phyloP scores from a whole-genome alignment of 495 filamentous ascomycete species.

The Neurospora sublineolata region DNA sequence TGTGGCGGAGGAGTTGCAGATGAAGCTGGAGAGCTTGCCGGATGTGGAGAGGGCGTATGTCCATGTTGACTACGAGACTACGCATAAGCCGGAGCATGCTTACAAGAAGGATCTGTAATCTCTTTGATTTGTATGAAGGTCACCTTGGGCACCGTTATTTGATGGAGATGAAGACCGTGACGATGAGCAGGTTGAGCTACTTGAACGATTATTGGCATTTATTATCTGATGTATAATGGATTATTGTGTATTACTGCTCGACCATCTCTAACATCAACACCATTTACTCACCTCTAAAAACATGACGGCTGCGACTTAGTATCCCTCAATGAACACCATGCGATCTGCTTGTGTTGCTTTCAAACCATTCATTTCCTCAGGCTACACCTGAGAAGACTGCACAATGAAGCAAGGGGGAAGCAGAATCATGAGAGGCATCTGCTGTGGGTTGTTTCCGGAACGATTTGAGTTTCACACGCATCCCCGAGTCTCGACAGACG shows the following conservation, averaged over 20 bases:
- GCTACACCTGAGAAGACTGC: background rate
- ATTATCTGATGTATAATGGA: background rate
- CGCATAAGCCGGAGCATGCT: slow-evolving; percentile 75
- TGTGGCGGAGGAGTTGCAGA: slow-evolving; percentile 86
- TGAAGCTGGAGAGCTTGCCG: slow-evolving; percentile 84
- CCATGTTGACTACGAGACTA: slow-evolving; percentile 91
- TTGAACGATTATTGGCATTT: background rate
- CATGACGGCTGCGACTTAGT: too few relatives aligned
- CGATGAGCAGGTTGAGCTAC: background rate
- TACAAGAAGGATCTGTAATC: slow-evolving; percentile 42
- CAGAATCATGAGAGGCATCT: background rate
- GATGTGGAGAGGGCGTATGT: slow-evolving; percentile 93
- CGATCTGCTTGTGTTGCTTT: background rate
- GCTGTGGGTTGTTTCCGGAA: background rate
- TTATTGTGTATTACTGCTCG: background rate
- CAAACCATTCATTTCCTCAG: background rate
- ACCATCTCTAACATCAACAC: background rate
- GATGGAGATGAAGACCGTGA: background rate
- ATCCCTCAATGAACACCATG: background rate
- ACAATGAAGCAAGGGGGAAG: background rate
- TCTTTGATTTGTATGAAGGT: background rate
- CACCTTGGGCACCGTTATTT: background rate
- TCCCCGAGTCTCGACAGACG: background rate
- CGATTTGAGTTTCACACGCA: background rate
- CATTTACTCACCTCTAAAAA: background rate